Evolutionary conservation across 495 filamentous ascomycete genomes (phyloP).

Genomic region (Hypoxylon fuscum): DNA sequence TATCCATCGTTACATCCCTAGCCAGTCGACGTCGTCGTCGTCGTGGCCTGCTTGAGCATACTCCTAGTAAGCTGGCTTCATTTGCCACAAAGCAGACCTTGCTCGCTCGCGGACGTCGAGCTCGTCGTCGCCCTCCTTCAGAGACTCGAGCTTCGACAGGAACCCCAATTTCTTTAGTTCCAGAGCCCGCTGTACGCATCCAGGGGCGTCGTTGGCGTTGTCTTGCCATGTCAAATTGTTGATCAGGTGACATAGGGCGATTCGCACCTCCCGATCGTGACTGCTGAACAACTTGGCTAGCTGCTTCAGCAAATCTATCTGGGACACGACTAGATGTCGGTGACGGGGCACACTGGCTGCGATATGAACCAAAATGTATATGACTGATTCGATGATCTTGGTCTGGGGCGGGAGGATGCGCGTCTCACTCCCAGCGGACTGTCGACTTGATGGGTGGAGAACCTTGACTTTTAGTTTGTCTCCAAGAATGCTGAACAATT

Average conservation of each 20-base stretch:
- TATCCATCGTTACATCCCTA: constrained; percentile 2
- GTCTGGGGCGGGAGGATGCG: constrained; percentile 64
- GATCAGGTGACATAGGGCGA: constrained; percentile 79
- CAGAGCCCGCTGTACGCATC: constrained; percentile 68
- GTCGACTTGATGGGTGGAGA: constrained; percentile 54
- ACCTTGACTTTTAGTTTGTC: constrained; percentile 72
- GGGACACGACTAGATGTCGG: constrained; percentile 68
- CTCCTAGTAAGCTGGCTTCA: constrained; percentile 52
- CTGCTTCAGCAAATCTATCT: constrained; percentile 65
- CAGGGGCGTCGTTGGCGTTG: constrained; percentile 67
- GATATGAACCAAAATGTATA: constrained; percentile 83
- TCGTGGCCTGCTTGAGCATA: background rate
- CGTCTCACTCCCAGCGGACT: constrained; percentile 44
- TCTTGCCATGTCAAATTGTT: constrained; percentile 86
- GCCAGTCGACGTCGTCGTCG: background rate
- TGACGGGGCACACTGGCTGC: constrained; percentile 81
- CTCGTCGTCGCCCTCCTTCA: constrained; percentile 75
- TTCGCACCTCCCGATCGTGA: constrained; percentile 72
- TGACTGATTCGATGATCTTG: constrained; percentile 78
- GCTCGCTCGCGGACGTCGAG: constrained; percentile 84
- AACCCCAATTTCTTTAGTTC: constrained; percentile 79
- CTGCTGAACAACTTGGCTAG: constrained; percentile 79
- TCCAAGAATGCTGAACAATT: constrained; percentile 77
- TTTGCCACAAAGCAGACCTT: constrained; percentile 77
- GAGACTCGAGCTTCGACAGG: constrained; percentile 66